Evolutionary conservation across 116 monocot species (phyloP).

Genomic region (Zostera marina): DNA sequence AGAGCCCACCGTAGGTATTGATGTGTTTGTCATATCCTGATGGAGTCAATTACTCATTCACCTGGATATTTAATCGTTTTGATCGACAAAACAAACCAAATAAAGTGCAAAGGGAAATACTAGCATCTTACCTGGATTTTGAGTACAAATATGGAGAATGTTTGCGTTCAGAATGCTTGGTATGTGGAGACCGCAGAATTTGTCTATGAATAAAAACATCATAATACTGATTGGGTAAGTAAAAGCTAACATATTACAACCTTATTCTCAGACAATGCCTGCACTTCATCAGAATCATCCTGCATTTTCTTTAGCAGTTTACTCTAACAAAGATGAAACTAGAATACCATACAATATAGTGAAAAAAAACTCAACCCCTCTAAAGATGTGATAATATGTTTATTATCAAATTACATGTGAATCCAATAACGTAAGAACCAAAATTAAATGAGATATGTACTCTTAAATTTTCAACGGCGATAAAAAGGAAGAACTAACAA

Average conservation of each 20-base stretch:
- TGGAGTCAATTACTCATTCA: slow-evolving; percentile 3
- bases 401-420: too few species aligned
- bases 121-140: slow-evolving; percentile 16
- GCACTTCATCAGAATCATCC: slow-evolving; percentile 2
- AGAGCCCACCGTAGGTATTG: neutral
- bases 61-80: slow-evolving; percentile 5
- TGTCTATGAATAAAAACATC: slow-evolving; percentile 81
- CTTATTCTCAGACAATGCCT: slow-evolving; percentile 6
- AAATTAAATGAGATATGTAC: too few species aligned
- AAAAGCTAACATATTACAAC: slow-evolving; percentile 21
- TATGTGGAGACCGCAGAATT: slow-evolving; percentile 82
- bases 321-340: neutral
- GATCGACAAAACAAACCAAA: slow-evolving; percentile 3
- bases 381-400: too few species aligned
- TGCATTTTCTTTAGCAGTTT: neutral
- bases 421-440: too few species aligned
- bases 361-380: neutral
- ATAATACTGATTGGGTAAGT: slow-evolving; percentile 66
- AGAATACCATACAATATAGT: neutral
- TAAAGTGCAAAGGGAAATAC: slow-evolving; percentile 1
- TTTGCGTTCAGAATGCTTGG: slow-evolving; percentile 86
- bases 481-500: too few species aligned
- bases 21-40: neutral
- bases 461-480: too few species aligned
- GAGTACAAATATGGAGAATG: slow-evolving; percentile 64